Evolutionary conservation across 1,139 yeast species (phyloP).

Genomic region (Taiozyma onychis): DNA sequence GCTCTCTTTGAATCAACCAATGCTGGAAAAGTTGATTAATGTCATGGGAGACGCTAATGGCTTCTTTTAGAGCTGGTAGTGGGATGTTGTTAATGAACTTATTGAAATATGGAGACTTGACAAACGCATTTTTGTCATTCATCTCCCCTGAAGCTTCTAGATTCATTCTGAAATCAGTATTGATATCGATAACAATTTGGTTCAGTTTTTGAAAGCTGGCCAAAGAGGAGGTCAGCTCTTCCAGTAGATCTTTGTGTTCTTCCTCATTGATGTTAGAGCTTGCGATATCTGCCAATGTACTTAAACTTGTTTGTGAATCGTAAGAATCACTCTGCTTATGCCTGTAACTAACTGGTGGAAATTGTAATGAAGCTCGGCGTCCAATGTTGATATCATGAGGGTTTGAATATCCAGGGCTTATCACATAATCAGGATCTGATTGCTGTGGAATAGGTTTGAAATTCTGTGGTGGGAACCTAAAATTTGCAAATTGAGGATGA

Average conservation of each 20-base stretch:
- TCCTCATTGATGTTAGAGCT: conserved; percentile 3
- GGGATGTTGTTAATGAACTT: conserved; percentile 12
- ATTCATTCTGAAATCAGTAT: conserved; percentile 13
- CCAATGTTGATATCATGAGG: background rate
- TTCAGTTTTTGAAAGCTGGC: conserved; percentile 6
- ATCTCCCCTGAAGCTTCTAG: conserved; percentile 2
- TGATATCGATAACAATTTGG: conserved; percentile 12
- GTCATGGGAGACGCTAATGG: conserved; percentile 3
- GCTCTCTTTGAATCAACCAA: conserved; percentile 8
- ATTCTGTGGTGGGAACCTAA: conserved; percentile 6
- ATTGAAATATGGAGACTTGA: conserved; percentile 1
- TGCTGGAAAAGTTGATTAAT: conserved; percentile 5
- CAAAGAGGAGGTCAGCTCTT: conserved; percentile 10
- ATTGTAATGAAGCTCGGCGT: conserved; percentile 9
- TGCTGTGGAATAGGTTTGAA: background rate
- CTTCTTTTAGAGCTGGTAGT: conserved; percentile 3
- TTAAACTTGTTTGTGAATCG: conserved; percentile 20
- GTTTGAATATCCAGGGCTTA: background rate
- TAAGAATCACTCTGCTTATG: conserved; percentile 17
- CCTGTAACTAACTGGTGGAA: conserved; percentile 9
- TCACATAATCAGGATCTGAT: conserved; percentile 4
- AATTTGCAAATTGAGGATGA: conserved; percentile 2
- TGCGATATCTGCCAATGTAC: conserved; percentile 22
- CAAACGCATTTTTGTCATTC: background rate
- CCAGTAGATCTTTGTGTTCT: conserved; percentile 3